Percentiles rank a stretch among this genome's conserved stretches.
These are phyloP conservation scores for Boletus reticuloceps DNA, from an alignment of 768 basidiomycete genomes.

Conservation along the genomic window DNA sequence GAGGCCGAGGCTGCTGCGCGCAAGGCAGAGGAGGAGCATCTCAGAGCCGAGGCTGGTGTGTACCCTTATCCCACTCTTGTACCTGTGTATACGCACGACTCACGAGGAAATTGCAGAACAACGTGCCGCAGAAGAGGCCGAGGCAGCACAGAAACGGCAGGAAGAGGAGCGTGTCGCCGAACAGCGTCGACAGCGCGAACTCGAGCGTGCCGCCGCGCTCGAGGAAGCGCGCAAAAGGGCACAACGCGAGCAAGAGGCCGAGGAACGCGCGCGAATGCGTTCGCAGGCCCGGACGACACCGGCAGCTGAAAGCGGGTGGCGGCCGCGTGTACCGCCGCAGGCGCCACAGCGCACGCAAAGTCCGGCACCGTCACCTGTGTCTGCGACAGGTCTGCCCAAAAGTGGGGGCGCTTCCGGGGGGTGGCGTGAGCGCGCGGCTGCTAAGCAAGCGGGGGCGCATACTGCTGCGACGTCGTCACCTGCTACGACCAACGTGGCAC, in stretches of 20 bases:
- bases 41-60: constrained; percentile 51
- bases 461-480: constrained; percentile 6
- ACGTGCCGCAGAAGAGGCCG: constrained; percentile 56
- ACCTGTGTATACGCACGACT: constrained; percentile 4
- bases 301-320: constrained; percentile 16
- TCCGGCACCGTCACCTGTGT: constrained; percentile 42
- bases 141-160: constrained; percentile 52
- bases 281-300: constrained; percentile 31
- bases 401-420: constrained; percentile 35
- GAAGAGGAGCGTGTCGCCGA: constrained; percentile 57
- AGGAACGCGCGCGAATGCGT: constrained; percentile 40
- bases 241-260: constrained; percentile 72
- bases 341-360: constrained; percentile 54
- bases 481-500: constrained; percentile 18
- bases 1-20: constrained; percentile 20
- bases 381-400: constrained; percentile 36
- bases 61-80: not conserved
- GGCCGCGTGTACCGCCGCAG: constrained; percentile 19
- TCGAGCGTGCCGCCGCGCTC: constrained; percentile 46
- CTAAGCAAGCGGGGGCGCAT: not conserved
- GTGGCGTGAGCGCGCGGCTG: constrained; percentile 52
- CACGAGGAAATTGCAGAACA: constrained; percentile 37
- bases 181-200: constrained; percentile 51
- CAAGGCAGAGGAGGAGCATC: constrained; percentile 41
- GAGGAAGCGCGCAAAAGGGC: constrained; percentile 59